A percentile compares a stretch with the other conserved stretches of the same genome.
Evolutionary conservation across 148 eudicot genomes (phyloP).

Genomic region (Vaccinium darrowii): DNA sequence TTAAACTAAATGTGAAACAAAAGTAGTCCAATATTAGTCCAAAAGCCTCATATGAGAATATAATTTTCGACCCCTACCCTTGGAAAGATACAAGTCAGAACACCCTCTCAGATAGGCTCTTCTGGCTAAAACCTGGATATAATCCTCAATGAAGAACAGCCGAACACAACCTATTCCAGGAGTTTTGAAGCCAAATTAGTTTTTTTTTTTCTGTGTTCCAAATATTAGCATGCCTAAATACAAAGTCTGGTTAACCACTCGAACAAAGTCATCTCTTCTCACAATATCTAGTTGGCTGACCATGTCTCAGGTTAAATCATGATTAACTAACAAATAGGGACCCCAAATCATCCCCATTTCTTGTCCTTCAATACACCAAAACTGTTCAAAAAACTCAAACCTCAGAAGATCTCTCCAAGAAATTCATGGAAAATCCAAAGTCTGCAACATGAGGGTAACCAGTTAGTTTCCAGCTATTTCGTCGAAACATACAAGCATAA

Average conservation of each 20-base stretch:
- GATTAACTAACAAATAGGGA: not conserved
- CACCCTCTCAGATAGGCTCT: not conserved
- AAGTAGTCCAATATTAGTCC: not conserved
- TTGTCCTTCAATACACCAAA: not conserved
- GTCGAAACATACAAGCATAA: not conserved
- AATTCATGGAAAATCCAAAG: not conserved
- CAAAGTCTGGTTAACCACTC: not conserved
- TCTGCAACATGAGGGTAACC: not conserved
- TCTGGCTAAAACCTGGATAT: not conserved
- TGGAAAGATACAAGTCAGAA: not conserved
- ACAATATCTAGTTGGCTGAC: slow-evolving; percentile 4
- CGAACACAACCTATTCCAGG: not conserved
- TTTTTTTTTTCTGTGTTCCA: not conserved
- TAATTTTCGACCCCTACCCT: not conserved
- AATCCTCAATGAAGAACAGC: not conserved
- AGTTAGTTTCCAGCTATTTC: not conserved
- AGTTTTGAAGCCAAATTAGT: not conserved
- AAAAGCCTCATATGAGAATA: not conserved
- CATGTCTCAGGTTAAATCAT: not conserved
- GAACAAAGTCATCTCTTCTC: not conserved
- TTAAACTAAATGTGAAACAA: not conserved
- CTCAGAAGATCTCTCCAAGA: not conserved
- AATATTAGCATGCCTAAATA: not conserved
- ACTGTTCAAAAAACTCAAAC: not conserved
- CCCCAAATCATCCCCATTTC: slow-evolving; percentile 1